phyloP scores from a whole-genome alignment of 2,329 filamentous ascomycete genomes.

The Metarhizium rileyi region DNA sequence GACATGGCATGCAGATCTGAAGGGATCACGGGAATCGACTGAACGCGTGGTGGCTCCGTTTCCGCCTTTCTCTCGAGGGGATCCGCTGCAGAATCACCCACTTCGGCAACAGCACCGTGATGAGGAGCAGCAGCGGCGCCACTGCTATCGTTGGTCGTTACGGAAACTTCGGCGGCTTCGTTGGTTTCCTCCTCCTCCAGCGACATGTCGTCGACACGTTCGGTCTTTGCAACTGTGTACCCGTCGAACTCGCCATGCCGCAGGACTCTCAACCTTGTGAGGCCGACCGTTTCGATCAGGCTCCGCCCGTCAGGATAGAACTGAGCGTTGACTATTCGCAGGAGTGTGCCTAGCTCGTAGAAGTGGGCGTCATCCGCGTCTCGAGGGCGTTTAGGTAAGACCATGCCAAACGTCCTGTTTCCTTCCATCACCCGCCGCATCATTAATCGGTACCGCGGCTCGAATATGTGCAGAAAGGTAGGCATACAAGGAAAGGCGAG shows the following conservation, averaged over 20 bases:
- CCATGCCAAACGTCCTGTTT: constrained; percentile 74
- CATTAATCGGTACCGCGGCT: constrained; percentile 87
- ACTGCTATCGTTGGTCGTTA: neutral
- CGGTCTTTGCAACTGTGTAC: constrained; percentile 66
- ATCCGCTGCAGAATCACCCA: neutral
- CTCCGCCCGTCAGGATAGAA: constrained; percentile 72
- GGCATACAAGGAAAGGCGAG: constrained; percentile 74
- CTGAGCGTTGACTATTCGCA: constrained; percentile 66
- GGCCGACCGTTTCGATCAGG: constrained; percentile 66
- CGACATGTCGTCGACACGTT: constrained; percentile 73
- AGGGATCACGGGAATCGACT: neutral
- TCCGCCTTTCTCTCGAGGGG: neutral
- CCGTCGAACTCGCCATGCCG: constrained; percentile 59
- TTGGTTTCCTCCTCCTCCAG: constrained; percentile 69
- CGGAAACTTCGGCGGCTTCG: constrained; percentile 53
- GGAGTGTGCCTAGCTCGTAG: constrained; percentile 65
- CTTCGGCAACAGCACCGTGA: neutral
- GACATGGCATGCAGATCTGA: constrained; percentile 39
- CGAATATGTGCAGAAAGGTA: constrained; percentile 84
- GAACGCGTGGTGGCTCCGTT: neutral
- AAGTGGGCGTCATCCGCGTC: constrained; percentile 35
- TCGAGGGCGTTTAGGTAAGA: constrained; percentile 54
- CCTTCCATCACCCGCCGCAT: constrained; percentile 67
- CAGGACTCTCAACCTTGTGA: constrained; percentile 66
- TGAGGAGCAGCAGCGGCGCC: neutral